phyloP scores from a whole-genome alignment of 2,329 filamentous ascomycete genomes.

The Colletotrichum australisinense region DNA sequence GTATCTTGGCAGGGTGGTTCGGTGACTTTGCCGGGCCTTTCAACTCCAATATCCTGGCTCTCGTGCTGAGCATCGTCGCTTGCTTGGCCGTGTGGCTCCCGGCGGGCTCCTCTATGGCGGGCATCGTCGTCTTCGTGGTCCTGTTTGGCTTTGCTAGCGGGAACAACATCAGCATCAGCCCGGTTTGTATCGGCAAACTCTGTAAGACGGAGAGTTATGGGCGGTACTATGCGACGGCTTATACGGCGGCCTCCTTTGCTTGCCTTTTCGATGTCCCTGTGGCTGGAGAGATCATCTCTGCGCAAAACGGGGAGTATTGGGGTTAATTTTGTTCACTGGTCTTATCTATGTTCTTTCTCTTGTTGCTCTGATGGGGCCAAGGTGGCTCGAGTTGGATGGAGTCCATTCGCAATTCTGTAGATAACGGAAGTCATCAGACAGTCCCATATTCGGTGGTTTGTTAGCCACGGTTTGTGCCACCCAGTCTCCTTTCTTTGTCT shows the following conservation, averaged over 20 bases:
- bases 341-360: slow-evolving; percentile 68
- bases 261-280: slow-evolving; percentile 78
- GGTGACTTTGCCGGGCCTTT: slow-evolving; percentile 86
- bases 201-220: slow-evolving; percentile 87
- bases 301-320: slow-evolving; percentile 69
- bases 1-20: slow-evolving; percentile 81
- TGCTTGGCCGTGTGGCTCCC: slow-evolving; percentile 84
- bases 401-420: slow-evolving; percentile 18
- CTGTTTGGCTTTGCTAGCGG: slow-evolving; percentile 87
- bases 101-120: slow-evolving; percentile 62
- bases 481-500: background rate
- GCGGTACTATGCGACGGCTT: slow-evolving; percentile 85
- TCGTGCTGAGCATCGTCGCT: slow-evolving; percentile 68
- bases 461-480: too few relatives aligned
- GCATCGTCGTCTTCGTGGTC: slow-evolving; percentile 78
- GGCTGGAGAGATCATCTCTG: slow-evolving; percentile 70
- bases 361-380: slow-evolving; percentile 67
- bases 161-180: slow-evolving; percentile 82
- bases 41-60: slow-evolving; percentile 82
- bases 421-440: accelerated
- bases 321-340: slow-evolving; percentile 75
- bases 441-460: background rate
- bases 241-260: slow-evolving; percentile 84
- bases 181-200: slow-evolving; percentile 84
- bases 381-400: slow-evolving; percentile 42